Evolutionary conservation across 441 rosid species (phyloP), one percentile per base, ranked within the genome.

Genomic region (Omphalea diandra): DNA sequence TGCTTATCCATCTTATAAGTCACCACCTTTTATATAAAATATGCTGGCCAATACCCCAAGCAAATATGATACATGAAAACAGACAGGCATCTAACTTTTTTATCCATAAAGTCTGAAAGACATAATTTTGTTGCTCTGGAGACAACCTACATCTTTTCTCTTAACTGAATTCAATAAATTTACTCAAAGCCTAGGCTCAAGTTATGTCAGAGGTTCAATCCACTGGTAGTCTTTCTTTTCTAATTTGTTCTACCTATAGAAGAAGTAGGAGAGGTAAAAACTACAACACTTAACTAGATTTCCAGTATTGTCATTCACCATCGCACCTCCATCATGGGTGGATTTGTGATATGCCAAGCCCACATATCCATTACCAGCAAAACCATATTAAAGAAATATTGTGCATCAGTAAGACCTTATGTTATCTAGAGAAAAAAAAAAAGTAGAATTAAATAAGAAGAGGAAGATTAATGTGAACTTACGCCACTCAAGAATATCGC

Each of bases 401-500:
- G n/a, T n/a, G n/a, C n/a, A n/a, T n/a, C n/a, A n/a, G n/a, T n/a
- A n/a, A n/a, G n/a, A n/a, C n/a, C n/a, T n/a, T n/a, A n/a, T n/a
- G n/a, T n/a, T n/a, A n/a, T 15, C 18, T 2, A 63, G 9, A 18
- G 33, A n/a, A 67, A 29, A 49, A 56, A 54, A 4, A 14, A 43
- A 3, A 11, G 2, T 2, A 10, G 3, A 26, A 24, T 53, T 38
- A 26, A 59, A 3, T 61, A 64, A 49, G 27, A 44, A 29, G 63
- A 47, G 33, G 40, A 31, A 67, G 69, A 71, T 53, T 40, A 73
- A 75, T 1, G 18, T 29, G n/a, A 52, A 75, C 96, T 89, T 89
- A 95, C 98, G 99, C 99, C 99, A 95, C 69, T 95, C 98, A 65
- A 95, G 99, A 74, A 95, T 93, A 82, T 93, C 87, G 70, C 71